These are phyloP conservation scores for Coccomyxa sp. DNA, from an alignment of 139 green algal species.

Conservation along the genomic window DNA sequence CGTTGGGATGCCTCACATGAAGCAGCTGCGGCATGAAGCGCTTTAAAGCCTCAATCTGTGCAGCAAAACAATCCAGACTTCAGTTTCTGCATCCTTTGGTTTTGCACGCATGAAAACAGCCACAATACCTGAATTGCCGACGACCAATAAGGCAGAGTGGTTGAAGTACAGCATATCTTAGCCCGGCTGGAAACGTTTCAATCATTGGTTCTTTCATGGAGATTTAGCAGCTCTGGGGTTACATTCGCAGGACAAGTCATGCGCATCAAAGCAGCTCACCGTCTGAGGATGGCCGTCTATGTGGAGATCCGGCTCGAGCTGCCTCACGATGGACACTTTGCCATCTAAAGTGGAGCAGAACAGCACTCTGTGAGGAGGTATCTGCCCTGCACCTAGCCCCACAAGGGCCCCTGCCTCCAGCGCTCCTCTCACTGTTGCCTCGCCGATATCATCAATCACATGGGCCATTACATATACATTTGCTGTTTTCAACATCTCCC, in stretches of 20 bases:
- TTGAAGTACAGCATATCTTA: no score
- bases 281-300: constrained; percentile 58
- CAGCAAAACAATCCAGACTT: neutral
- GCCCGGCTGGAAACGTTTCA: no score
- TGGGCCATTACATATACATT: constrained; percentile 44
- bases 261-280: neutral
- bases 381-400: constrained; percentile 15
- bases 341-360: constrained; percentile 73
- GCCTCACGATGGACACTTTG: constrained; percentile 74
- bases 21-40: constrained; percentile 64
- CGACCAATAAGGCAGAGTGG: no score
- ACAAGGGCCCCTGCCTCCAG: constrained; percentile 12
- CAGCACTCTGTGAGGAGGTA: constrained; percentile 38
- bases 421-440: constrained; percentile 34
- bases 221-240: no score
- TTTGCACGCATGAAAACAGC: no score
- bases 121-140: no score
- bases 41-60: constrained; percentile 50
- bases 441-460: constrained; percentile 55
- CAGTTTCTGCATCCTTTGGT: no score
- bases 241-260: no score
- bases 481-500: constrained; percentile 25
- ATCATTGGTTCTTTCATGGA: no score
- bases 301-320: constrained; percentile 80
- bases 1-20: constrained; percentile 29